Evolutionary conservation across 2,329 filamentous ascomycete species (phyloP), one percentile per base, ranked within the genome.

Genomic region (Aspergillus ustus): DNA sequence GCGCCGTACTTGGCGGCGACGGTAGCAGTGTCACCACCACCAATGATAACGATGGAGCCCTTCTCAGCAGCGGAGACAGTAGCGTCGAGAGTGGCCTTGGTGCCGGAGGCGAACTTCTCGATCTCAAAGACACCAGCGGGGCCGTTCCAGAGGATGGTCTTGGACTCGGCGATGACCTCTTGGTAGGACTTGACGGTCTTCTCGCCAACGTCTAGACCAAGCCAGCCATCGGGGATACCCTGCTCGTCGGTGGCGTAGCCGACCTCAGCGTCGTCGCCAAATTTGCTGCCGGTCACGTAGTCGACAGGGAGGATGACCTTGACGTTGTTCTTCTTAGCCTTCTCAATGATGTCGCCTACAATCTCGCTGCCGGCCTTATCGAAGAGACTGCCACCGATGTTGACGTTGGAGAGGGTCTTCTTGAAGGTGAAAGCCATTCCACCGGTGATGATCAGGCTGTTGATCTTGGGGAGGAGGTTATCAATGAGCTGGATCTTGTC

Each of bases 391-490:
- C 89, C 89, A 64, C 95, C 95, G 69, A 99, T 99, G 80, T 89
- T 86, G 74, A 98, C 89, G 77, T 87, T 85, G 82, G 97, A 87
- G 60, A 98, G 87, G n/a, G 92, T 94, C 88, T 99, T 99, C 87
- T 98, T 98, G 88, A 99, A 99, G 72, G 95, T 99, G 84, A 98
- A 99, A 66, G 95, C 93, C 95, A 99, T 99, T 73, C 88, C 95
- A 77, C 95, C 95, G 79, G 94, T 97, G 82, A 99, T 90, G 81
- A 99, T 91, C 69, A 99, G 87, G 79, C 90, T 95, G 87, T 99
- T 87, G 80, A 99, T 93, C 87, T 99, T 98, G 81, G 93, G 91
- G 70, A 99, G 90, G 69, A 99, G 86, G 86, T 99, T 99, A 84
- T 99, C 93, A 77, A 99, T 98, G 72, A 99, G 87, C 85, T 97